Percentiles rank a stretch among this genome's conserved stretches.
Conservation (phyloP, 768 basidiomycete genomes). For the Phallus indusiatus region DNA sequence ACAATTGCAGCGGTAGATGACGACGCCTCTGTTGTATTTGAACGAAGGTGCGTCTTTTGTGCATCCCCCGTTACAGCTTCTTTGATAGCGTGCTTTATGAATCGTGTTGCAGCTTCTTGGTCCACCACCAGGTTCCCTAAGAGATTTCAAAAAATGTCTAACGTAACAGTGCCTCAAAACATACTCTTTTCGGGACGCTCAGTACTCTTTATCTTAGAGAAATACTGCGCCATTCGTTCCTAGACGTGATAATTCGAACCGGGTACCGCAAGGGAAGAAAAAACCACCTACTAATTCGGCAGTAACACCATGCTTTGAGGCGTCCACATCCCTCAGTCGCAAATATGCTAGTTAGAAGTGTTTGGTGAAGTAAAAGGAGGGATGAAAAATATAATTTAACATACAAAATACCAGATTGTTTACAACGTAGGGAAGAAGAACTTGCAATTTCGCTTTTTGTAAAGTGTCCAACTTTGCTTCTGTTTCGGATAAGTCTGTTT, state of each 20-base stretch:
- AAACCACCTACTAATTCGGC: slow-evolving; percentile 47
- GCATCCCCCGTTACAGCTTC: background rate
- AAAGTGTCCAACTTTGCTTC: slow-evolving; percentile 55
- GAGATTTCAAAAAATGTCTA: background rate
- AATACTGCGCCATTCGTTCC: slow-evolving; percentile 74
- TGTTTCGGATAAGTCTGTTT: slow-evolving; percentile 59
- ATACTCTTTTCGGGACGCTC: slow-evolving; percentile 57
- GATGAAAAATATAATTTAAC: slow-evolving; percentile 7
- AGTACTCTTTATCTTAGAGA: slow-evolving; percentile 70
- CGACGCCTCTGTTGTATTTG: slow-evolving; percentile 3
- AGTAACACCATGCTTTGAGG: slow-evolving; percentile 67
- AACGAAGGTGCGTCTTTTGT: background rate
- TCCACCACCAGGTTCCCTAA: slow-evolving; percentile 46
- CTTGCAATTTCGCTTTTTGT: slow-evolving; percentile 76
- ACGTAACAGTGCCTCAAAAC: slow-evolving; percentile 15
- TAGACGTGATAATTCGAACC: slow-evolving; percentile 17
- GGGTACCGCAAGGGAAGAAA: background rate
- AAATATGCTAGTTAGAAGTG: slow-evolving; percentile 52
- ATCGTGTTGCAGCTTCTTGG: slow-evolving; percentile 69
- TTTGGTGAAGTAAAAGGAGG: background rate
- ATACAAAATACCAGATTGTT: slow-evolving; percentile 85
- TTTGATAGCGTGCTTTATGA: slow-evolving; percentile 72
- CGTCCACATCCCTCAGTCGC: slow-evolving; percentile 71
- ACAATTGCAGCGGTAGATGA: slow-evolving; percentile 8
- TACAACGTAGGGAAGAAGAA: slow-evolving; percentile 67